Conservation (phyloP, 306 rosid genomes). For the Rubus idaeus region DNA sequence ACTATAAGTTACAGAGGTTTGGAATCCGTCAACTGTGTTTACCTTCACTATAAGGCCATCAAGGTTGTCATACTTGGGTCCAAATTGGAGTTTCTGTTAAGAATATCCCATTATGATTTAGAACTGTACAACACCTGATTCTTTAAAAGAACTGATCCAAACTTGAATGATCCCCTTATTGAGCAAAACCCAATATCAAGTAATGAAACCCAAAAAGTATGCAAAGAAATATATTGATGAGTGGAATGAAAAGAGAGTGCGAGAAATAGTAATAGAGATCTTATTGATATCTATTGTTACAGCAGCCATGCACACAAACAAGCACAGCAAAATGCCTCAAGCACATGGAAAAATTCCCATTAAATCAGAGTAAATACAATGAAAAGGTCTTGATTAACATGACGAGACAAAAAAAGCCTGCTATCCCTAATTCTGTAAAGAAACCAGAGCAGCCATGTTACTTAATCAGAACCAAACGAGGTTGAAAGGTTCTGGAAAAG, state of each 20-base stretch:
- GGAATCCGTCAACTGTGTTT: no score
- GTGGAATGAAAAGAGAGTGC: neutral
- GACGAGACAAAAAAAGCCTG: conserved; percentile 31
- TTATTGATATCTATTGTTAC: conserved; percentile 35
- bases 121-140: no score
- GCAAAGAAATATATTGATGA: neutral
- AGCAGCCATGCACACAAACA: conserved; percentile 61
- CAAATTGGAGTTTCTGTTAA: no score
- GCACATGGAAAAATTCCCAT: conserved; percentile 48
- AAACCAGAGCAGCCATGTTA: conserved; percentile 47
- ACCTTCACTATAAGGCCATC: no score
- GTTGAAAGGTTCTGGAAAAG: conserved; percentile 22
- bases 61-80: no score
- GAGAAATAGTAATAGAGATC: conserved; percentile 17
- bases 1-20: no score
- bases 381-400: conserved; percentile 35
- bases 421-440: conserved; percentile 49
- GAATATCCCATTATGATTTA: no score
- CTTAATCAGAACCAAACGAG: conserved; percentile 38
- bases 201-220: no score
- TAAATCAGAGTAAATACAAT: conserved; percentile 52
- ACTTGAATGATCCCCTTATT: no score
- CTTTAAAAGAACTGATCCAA: no score
- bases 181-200: no score
- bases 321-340: conserved; percentile 60